Evolutionary conservation across 805 yeast genomes (phyloP).

Genomic region (Lachancea nothofagi): DNA sequence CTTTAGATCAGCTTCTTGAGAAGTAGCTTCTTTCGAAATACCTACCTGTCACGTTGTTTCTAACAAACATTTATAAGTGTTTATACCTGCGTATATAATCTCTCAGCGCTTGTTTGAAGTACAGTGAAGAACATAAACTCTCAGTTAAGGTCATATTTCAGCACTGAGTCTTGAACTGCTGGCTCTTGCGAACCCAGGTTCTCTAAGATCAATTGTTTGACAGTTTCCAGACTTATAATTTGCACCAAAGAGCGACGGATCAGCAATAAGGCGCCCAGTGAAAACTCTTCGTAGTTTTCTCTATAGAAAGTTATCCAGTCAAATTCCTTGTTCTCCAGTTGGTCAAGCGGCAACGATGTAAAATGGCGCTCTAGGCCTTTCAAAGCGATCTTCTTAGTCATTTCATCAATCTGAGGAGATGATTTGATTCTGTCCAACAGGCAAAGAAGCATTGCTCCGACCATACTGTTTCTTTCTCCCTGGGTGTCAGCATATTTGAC

Average conservation of each 20-base stretch:
- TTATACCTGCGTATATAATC: too few relatives aligned
- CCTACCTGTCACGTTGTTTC: too few relatives aligned
- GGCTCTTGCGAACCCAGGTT: conserved; percentile 23
- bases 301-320: conserved; percentile 23
- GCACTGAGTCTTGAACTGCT: conserved; percentile 18
- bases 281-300: conserved; percentile 13
- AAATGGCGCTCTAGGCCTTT: conserved; percentile 27
- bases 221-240: conserved; percentile 1
- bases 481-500: conserved; percentile 19
- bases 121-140: not conserved
- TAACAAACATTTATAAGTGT: too few relatives aligned
- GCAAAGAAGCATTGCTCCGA: conserved; percentile 27
- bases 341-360: conserved; percentile 19
- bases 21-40: too few relatives aligned
- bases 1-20: too few relatives aligned
- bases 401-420: conserved; percentile 19
- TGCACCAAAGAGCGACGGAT: conserved; percentile 7
- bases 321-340: conserved; percentile 17
- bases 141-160: conserved; percentile 24
- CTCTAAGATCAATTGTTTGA: conserved; percentile 21
- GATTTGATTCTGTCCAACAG: conserved; percentile 22
- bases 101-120: not conserved
- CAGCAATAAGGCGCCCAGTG: conserved; percentile 20
- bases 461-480: conserved; percentile 18
- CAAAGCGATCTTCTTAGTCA: conserved; percentile 30